phyloP scores from a whole-genome alignment of 768 basidiomycete species.

The Agrocybe pediades region DNA sequence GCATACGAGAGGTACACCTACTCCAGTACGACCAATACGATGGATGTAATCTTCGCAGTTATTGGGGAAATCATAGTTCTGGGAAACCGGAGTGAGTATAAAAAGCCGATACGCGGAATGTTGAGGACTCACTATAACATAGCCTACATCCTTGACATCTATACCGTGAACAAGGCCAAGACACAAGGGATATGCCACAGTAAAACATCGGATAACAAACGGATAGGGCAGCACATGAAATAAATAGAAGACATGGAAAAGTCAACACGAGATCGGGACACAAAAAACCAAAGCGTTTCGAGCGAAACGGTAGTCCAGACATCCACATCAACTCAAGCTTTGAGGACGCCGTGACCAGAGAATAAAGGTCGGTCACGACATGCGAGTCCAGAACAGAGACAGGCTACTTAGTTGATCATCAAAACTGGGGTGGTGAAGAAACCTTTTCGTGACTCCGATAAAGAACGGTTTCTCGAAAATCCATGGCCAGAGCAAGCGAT shows the following conservation, averaged over 20 bases:
- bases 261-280: constrained; percentile 45
- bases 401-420: constrained; percentile 52
- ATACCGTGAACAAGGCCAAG: constrained; percentile 33
- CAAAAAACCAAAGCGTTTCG: constrained; percentile 53
- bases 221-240: constrained; percentile 34
- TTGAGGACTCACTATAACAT: constrained; percentile 80
- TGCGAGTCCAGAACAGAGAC: constrained; percentile 53
- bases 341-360: constrained; percentile 32
- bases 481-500: constrained; percentile 59
- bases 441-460: constrained; percentile 34
- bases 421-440: constrained; percentile 40
- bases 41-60: constrained; percentile 99
- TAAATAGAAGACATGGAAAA: constrained; percentile 36
- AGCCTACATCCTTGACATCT: constrained; percentile 99
- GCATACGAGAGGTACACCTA: constrained; percentile 32
- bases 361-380: constrained; percentile 31
- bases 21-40: constrained; percentile 97
- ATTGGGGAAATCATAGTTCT: constrained; percentile 99
- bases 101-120: constrained; percentile 1
- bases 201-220: constrained; percentile 25
- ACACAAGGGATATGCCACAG: constrained; percentile 23
- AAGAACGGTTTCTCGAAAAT: constrained; percentile 41
- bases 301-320: constrained; percentile 31
- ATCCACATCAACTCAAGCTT: constrained; percentile 30
- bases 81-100: constrained; percentile 12